Evolutionary conservation across 345 rosid genomes (phyloP), one percentile per base, ranked within the genome.

Genomic region (Combretum micranthum): DNA sequence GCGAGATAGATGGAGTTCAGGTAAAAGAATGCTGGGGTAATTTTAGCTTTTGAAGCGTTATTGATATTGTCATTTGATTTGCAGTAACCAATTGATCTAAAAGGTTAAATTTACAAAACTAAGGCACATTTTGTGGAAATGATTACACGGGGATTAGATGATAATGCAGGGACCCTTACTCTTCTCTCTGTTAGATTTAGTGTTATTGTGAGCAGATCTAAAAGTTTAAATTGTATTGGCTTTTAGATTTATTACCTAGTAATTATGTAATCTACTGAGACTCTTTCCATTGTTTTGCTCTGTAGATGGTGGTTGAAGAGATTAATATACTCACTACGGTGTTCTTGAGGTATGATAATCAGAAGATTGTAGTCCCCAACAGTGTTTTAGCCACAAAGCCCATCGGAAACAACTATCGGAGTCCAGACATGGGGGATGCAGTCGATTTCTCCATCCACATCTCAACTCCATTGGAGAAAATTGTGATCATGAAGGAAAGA

Each of bases 291-390:
- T 9, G 50, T 17, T 20, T 66, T 55, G 60, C 23, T 47, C 23
- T 15, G 44, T 69, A 77, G 82, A 69, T 77, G 76, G 50, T 49
- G 13, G 82, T 77, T 8, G 78, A 80, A 61, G 82, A 80, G 67
- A 77, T 80, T 72, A 74, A 77, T 42, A 69, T 80, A 68, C 69
- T 80, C 50, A 75, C 75, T 4, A 80, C 80, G 20, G 69, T 77
- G 47, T 80, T 77, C 42, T 53, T 80, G 43, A 67, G 78, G 69
- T 22, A 25, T 44, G 82, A 80, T 32, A 64, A 78, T 47, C 85
- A 77, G 46, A 77, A 80, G 67, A 68, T 80, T 17, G 61, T 48
- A 12, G 71, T 69, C 50, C 82, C 78, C 13, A 77, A 80, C 42
- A 64, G 64, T 44, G 62, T 74, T 10, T 59, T 80, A 42, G 63